A percentile compares a stretch with the other conserved stretches of the same genome.
These are phyloP conservation scores for Mycena venus DNA, from an alignment of 768 basidiomycete species.

Conservation along the genomic window DNA sequence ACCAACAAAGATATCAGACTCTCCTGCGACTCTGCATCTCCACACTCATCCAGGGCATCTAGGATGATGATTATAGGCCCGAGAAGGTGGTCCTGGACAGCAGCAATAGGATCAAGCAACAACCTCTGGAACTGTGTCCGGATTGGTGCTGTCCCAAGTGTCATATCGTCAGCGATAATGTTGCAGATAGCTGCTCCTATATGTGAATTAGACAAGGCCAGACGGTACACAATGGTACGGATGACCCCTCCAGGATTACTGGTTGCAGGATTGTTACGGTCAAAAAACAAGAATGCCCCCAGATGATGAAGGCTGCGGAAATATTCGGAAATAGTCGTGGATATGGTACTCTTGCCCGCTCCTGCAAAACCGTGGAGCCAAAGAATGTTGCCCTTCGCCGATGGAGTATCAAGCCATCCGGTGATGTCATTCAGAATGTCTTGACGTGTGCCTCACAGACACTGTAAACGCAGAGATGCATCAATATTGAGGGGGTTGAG, in stretches of 20 bases:
- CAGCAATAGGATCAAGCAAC: neutral
- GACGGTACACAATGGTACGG: neutral
- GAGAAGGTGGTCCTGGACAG: neutral
- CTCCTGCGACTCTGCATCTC: too few species aligned
- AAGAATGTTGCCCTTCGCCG: neutral
- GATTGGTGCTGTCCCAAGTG: neutral
- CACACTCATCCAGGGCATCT: constrained; percentile 42
- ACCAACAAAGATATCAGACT: too few species aligned
- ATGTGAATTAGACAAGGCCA: neutral
- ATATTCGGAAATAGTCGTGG: neutral
- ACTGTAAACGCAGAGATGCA: neutral
- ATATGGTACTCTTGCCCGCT: neutral
- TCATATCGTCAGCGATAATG: neutral
- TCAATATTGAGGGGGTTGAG: neutral
- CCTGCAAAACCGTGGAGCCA: neutral
- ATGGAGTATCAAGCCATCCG: neutral
- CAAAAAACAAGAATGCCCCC: too few species aligned
- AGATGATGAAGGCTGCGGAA: too few species aligned
- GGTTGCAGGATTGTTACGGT: too few species aligned
- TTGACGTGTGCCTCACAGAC: neutral
- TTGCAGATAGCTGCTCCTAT: neutral
- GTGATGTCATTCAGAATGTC: neutral
- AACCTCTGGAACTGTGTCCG: neutral
- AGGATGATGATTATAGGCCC: constrained; percentile 35
- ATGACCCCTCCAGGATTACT: neutral